Conservation (phyloP, 768 basidiomycete species). For the Tephrocybe sp. region DNA sequence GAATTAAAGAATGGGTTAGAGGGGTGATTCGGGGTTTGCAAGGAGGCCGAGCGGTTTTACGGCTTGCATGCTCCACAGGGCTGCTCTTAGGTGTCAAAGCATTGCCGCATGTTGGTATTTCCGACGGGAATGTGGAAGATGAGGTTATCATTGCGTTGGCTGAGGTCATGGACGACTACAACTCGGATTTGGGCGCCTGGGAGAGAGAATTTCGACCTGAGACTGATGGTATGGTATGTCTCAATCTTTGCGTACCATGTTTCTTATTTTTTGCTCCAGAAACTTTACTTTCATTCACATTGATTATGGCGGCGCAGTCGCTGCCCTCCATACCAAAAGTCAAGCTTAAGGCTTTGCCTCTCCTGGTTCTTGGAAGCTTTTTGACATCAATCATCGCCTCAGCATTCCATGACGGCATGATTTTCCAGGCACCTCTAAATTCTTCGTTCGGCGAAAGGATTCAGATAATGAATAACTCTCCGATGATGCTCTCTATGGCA, state of each 20-base stretch:
- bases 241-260: background rate
- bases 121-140: constrained; percentile 50
- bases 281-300: constrained; percentile 45
- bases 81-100: constrained; percentile 66
- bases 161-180: constrained; percentile 66
- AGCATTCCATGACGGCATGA: constrained; percentile 56
- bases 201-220: constrained; percentile 65
- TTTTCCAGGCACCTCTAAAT: constrained; percentile 38
- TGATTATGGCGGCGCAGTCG: constrained; percentile 61
- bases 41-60: constrained; percentile 61
- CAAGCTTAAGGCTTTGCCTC: constrained; percentile 60
- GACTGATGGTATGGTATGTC: constrained; percentile 35
- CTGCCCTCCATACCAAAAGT: constrained; percentile 50
- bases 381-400: constrained; percentile 46
- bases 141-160: constrained; percentile 69
- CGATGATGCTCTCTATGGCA: constrained; percentile 33
- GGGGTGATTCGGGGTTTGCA: constrained; percentile 56
- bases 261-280: constrained; percentile 18
- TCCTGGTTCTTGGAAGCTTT: constrained; percentile 36
- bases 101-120: constrained; percentile 26
- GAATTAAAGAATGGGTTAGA: constrained; percentile 47
- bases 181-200: constrained; percentile 44
- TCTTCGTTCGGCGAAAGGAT: constrained; percentile 35
- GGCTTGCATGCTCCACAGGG: constrained; percentile 62
- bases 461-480: constrained; percentile 29